Base-by-base conservation (phyloP, 2,329 filamentous ascomycete species). In the Diaporthe caulivora region DNA sequence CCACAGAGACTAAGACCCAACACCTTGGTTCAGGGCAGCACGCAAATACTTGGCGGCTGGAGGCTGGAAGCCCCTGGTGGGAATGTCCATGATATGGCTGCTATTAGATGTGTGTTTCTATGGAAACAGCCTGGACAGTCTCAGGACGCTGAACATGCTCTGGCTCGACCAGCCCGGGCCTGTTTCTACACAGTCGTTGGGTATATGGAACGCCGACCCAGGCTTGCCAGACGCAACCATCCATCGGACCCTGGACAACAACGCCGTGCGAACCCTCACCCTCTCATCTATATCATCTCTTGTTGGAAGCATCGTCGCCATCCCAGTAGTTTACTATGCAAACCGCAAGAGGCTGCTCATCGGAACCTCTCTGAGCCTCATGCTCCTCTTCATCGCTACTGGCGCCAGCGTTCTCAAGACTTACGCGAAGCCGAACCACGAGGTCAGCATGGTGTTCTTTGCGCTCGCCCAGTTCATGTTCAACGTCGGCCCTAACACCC, bases 101-200 rank as follows among this genome's bases (percentile, higher is more conserved):
- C 81, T 89, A 1, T 80, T 90, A n/a, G 88, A 90, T 64, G 82
- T 89, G 70, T 86, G 85, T 1, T 89, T 89, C 72, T 90, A 89
- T 74, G 87, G 87, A 10, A 84, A 88, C 70, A 86, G 85, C 2
- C 81, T 89, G 21, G 86, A 86, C 73, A 84, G 84, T 60, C 79
- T 82, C 34, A 80, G 78, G 24, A 83, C 83, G 6, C 74, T 85
- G 26, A 81, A 82, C 34, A 80, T 79, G 9, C 79, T 84, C 75
- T 85, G 82, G 82, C 82, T 82, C n/a, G 47, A 74, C n/a, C n/a
- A n/a, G n/a, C n/a, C n/a, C n/a, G 29, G 55, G 21, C 64, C 44
- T 7, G 54, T 58, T 9, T 60, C 58, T 24, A 55, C 57, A 40
- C 67, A 40, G 6, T 17, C 11, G 21, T 21, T 34, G 18, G 13